Evolutionary conservation across 306 rosid genomes (phyloP).

Genomic region (Trifolium fragiferum): DNA sequence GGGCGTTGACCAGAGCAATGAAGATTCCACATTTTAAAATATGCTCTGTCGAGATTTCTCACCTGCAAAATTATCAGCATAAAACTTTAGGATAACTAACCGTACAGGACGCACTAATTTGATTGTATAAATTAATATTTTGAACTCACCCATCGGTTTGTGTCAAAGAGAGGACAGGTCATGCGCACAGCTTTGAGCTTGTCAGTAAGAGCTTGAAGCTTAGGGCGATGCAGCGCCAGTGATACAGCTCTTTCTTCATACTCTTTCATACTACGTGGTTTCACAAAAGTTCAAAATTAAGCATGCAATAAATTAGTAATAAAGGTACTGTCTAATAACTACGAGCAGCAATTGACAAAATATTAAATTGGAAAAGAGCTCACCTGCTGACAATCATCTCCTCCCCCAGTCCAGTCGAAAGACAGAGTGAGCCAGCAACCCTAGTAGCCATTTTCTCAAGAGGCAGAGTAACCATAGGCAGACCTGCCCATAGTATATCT

Average conservation of each 20-base stretch:
- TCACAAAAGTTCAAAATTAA: slow-evolving; percentile 15
- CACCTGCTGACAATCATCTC: slow-evolving; percentile 97
- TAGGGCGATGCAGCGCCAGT: slow-evolving; percentile 76
- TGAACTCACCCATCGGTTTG: slow-evolving; percentile 81
- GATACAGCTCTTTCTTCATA: slow-evolving; percentile 94
- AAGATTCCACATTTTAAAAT: slow-evolving; percentile 64
- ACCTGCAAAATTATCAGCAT: slow-evolving; percentile 46
- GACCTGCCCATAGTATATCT: slow-evolving; percentile 95
- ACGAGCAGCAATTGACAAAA: neutral
- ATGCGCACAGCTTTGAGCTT: slow-evolving; percentile 80
- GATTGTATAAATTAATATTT: slow-evolving; percentile 3
- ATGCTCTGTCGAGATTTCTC: slow-evolving; percentile 60
- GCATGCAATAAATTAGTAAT: neutral
- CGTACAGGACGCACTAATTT: neutral
- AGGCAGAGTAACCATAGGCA: slow-evolving; percentile 96
- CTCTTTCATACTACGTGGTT: slow-evolving; percentile 72
- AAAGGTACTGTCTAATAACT: neutral
- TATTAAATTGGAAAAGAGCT: slow-evolving; percentile 9
- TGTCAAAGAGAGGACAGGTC: slow-evolving; percentile 95
- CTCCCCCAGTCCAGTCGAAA: slow-evolving; percentile 89
- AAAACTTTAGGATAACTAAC: slow-evolving; percentile 4
- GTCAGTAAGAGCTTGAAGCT: slow-evolving; percentile 76
- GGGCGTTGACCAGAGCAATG: slow-evolving; percentile 64
- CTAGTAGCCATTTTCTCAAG: slow-evolving; percentile 99
- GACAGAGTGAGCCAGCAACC: slow-evolving; percentile 98